These are phyloP conservation scores for Sindora glabra DNA, from an alignment of 306 rosid genomes.

Conservation along the genomic window DNA sequence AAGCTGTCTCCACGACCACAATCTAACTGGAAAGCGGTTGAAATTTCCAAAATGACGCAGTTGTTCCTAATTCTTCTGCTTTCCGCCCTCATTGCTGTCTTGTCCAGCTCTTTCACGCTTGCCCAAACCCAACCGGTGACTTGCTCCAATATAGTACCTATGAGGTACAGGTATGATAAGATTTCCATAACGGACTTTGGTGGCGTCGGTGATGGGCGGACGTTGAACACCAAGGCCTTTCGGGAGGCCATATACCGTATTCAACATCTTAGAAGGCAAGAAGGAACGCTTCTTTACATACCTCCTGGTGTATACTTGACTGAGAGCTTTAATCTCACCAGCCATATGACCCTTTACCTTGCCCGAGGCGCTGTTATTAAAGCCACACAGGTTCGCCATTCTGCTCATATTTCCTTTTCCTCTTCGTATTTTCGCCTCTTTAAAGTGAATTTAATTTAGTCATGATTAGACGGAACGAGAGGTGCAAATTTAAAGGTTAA, in stretches of 20 bases:
- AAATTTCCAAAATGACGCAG: conserved; percentile 19
- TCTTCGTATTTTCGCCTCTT: too few species aligned
- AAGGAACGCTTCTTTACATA: conserved; percentile 68
- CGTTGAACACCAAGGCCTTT: conserved; percentile 68
- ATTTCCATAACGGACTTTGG: conserved; percentile 62
- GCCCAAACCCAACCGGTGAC: conserved; percentile 34
- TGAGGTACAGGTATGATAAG: conserved; percentile 40
- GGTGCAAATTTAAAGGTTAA: too few species aligned
- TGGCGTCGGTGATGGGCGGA: conserved; percentile 67
- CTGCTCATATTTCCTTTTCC: neutral
- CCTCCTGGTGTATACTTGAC: conserved; percentile 82
- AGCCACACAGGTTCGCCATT: conserved; percentile 53
- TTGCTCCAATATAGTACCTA: conserved; percentile 65
- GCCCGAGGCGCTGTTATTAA: conserved; percentile 73
- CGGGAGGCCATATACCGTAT: conserved; percentile 58
- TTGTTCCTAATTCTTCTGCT: conserved; percentile 12
- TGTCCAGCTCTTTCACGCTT: neutral
- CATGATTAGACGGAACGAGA: too few species aligned
- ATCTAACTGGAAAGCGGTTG: too few species aligned
- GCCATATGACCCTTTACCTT: conserved; percentile 71
- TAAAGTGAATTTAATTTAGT: neutral
- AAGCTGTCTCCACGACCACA: too few species aligned
- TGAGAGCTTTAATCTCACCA: conserved; percentile 69
- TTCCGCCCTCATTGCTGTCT: neutral
- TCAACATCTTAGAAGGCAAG: conserved; percentile 39